These are phyloP conservation scores for Sporisorium exsertum DNA, from an alignment of 1,284 basidiomycete genomes.

Conservation along the genomic window DNA sequence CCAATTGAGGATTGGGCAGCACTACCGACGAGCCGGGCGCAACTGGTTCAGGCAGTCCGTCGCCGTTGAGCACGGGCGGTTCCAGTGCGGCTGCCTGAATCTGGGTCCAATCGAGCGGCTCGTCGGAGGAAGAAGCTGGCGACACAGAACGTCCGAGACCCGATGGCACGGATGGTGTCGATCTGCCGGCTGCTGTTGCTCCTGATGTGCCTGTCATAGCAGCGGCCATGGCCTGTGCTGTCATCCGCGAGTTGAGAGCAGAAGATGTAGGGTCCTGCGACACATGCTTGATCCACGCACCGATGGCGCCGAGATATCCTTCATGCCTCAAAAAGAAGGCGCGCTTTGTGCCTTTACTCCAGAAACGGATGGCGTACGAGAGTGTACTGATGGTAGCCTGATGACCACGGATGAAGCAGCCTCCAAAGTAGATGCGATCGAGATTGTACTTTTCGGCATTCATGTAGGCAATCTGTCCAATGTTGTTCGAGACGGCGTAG, in stretches of 20 bases:
- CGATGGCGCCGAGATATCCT: slow-evolving; percentile 86
- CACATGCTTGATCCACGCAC: slow-evolving; percentile 68
- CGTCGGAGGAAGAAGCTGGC: slow-evolving; percentile 25
- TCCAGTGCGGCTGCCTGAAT: slow-evolving; percentile 30
- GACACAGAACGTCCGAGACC: slow-evolving; percentile 33
- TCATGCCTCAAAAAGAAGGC: slow-evolving; percentile 97
- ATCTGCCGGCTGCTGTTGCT: slow-evolving; percentile 20
- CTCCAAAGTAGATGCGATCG: slow-evolving; percentile 98
- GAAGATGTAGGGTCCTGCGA: slow-evolving; percentile 36
- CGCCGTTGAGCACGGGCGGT: slow-evolving; percentile 31
- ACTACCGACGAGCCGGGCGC: background rate
- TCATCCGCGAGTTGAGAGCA: slow-evolving; percentile 14
- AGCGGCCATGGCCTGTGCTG: slow-evolving; percentile 33
- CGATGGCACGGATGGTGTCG: slow-evolving; percentile 31
- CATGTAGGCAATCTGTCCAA: slow-evolving; percentile 99
- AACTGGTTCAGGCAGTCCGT: slow-evolving; percentile 30
- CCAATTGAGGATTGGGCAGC: slow-evolving; percentile 20
- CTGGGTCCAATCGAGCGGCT: slow-evolving; percentile 32
- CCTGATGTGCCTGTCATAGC: slow-evolving; percentile 13
- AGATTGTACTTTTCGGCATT: slow-evolving; percentile 99
- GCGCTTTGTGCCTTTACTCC: slow-evolving; percentile 97
- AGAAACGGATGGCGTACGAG: slow-evolving; percentile 99
- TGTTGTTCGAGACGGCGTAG: slow-evolving; percentile 98
- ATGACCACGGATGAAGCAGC: slow-evolving; percentile 98
- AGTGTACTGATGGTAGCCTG: slow-evolving; percentile 96